A percentile compares a stretch with the other conserved stretches of the same genome.
phyloP scores from a whole-genome alignment of 495 filamentous ascomycete genomes.

The Pseudoneurospora amorphoporcata region DNA sequence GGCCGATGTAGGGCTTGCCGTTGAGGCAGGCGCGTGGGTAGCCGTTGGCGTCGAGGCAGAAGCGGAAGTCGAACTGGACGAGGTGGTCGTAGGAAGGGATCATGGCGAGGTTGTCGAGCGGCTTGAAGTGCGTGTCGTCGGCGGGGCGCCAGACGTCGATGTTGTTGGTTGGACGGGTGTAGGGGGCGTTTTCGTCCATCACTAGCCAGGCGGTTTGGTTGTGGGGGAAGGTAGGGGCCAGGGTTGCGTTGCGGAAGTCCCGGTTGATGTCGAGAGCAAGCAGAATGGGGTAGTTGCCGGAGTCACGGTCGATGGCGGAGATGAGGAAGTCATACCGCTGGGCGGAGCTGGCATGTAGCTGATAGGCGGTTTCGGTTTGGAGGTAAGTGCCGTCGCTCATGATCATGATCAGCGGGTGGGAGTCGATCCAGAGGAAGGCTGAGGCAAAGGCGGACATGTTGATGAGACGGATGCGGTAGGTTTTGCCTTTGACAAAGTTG shows the following conservation, averaged over 20 bases:
- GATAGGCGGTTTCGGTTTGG: conserved; percentile 20
- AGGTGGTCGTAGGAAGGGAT: conserved; percentile 40
- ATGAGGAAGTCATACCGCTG: conserved; percentile 58
- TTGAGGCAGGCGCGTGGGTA: conserved; percentile 71
- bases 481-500: conserved; percentile 55
- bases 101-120: conserved; percentile 41
- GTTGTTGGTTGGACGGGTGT: conserved; percentile 38
- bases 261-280: conserved; percentile 35
- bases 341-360: conserved; percentile 42
- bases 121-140: conserved; percentile 54
- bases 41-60: conserved; percentile 50
- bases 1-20: conserved; percentile 57
- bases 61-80: conserved; percentile 48
- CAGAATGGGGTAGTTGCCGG: conserved; percentile 51
- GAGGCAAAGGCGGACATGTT: conserved; percentile 57
- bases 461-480: conserved; percentile 66
- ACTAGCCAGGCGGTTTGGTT: conserved; percentile 52
- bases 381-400: conserved; percentile 38
- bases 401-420: conserved; percentile 52
- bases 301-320: conserved; percentile 15
- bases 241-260: conserved; percentile 27
- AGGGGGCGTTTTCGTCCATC: conserved; percentile 34
- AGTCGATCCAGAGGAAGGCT: conserved; percentile 52
- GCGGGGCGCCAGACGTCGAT: conserved; percentile 44
- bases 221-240: conserved; percentile 18